Conservation (phyloP, 2,329 filamentous ascomycete genomes). For the Gliomastix tumulicola region DNA sequence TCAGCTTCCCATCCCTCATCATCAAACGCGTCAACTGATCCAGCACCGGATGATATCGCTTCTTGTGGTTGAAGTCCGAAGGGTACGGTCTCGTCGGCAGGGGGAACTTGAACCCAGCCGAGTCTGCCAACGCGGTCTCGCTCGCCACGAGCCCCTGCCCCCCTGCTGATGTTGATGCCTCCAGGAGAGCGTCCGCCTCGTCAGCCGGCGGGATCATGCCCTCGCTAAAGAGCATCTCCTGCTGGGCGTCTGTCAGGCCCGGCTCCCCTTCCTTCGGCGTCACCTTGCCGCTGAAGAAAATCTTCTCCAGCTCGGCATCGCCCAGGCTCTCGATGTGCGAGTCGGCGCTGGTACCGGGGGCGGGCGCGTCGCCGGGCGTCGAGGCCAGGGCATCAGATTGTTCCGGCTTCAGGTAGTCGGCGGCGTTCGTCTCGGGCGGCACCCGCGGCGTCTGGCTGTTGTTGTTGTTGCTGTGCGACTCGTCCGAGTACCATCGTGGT, state of each 20-base stretch:
- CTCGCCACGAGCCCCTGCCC: too few relatives aligned
- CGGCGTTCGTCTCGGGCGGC: background rate
- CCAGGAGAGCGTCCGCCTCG: slow-evolving; percentile 21
- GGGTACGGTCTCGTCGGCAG: slow-evolving; percentile 62
- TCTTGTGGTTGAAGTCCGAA: slow-evolving; percentile 57
- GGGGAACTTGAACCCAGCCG: slow-evolving; percentile 65
- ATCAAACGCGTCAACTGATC: slow-evolving; percentile 83
- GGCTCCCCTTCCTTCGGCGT: slow-evolving; percentile 18
- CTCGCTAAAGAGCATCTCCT: slow-evolving; percentile 32
- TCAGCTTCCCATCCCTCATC: slow-evolving; percentile 88
- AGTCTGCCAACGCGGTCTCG: background rate
- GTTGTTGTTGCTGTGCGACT: slow-evolving; percentile 5
- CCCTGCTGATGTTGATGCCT: too few relatives aligned
- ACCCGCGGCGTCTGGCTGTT: background rate
- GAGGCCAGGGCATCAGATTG: background rate
- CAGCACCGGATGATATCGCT: slow-evolving; percentile 80
- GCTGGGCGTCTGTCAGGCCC: slow-evolving; percentile 33
- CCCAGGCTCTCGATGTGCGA: slow-evolving; percentile 14
- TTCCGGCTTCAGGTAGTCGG: background rate
- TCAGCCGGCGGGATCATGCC: slow-evolving; percentile 29
- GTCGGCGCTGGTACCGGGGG: background rate
- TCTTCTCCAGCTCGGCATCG: slow-evolving; percentile 25
- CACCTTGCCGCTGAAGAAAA: slow-evolving; percentile 25
- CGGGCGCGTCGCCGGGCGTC: background rate
- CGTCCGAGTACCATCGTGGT: slow-evolving; percentile 17